phyloP scores from a whole-genome alignment of 176 grass and related monocot species.

The Pharus latifolius region DNA sequence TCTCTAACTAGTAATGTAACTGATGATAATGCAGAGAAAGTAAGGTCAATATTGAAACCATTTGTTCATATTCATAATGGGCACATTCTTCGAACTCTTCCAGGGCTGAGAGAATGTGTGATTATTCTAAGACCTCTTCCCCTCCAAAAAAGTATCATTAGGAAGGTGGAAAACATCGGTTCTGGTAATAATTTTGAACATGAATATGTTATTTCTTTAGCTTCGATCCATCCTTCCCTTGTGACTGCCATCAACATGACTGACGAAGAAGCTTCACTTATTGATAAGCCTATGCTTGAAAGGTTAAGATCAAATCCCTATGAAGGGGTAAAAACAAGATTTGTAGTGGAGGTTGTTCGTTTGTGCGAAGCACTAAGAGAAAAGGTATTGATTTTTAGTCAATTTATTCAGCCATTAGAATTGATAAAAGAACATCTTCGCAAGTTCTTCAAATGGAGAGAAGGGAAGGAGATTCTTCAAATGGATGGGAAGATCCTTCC shows the following conservation, averaged over 20 bases:
- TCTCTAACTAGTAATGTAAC: constrained; percentile 77
- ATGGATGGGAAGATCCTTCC: constrained; percentile 74
- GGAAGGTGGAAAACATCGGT: constrained; percentile 75
- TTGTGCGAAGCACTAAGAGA: constrained; percentile 60
- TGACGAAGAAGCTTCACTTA: constrained; percentile 47
- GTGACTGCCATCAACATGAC: constrained; percentile 59
- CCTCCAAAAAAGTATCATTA: constrained; percentile 62
- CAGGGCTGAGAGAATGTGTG: constrained; percentile 65
- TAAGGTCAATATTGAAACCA: constrained; percentile 73
- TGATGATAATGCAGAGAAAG: constrained; percentile 78
- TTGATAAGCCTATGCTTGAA: constrained; percentile 45
- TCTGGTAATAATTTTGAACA: constrained; percentile 62
- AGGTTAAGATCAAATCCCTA: constrained; percentile 52
- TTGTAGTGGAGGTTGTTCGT: constrained; percentile 76
- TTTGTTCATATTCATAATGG: constrained; percentile 92
- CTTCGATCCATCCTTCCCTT: constrained; percentile 80
- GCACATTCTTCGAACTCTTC: constrained; percentile 76
- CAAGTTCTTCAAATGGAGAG: constrained; percentile 64
- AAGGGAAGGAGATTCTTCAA: constrained; percentile 76
- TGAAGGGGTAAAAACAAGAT: constrained; percentile 87
- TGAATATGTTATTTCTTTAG: constrained; percentile 65
- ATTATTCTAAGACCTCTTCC: constrained; percentile 49
- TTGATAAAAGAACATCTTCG: constrained; percentile 65
- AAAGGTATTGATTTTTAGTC: constrained; percentile 90
- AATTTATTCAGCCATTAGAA: constrained; percentile 70